phyloP scores from a whole-genome alignment of 2,329 filamentous ascomycete genomes.

The Scleromitrula shiraiana region DNA sequence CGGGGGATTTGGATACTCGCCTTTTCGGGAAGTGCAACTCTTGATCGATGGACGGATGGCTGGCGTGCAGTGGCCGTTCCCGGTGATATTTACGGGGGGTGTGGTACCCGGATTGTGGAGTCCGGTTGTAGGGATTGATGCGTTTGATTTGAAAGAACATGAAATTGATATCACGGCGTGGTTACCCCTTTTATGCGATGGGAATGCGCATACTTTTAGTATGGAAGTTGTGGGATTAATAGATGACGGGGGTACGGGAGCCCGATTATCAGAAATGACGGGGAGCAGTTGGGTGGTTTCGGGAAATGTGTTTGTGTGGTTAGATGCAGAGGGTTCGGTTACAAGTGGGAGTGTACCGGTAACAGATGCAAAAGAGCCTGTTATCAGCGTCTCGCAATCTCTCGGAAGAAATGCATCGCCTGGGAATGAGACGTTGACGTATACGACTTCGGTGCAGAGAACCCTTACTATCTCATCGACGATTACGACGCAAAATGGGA shows the following conservation, averaged over 20 bases:
- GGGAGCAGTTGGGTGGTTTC: slow-evolving; percentile 61
- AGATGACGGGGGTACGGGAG: slow-evolving; percentile 39
- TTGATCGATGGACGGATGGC: slow-evolving; percentile 62
- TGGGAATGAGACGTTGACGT: background rate
- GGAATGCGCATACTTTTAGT: slow-evolving; percentile 52
- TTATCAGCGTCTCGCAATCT: background rate
- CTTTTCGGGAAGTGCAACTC: slow-evolving; percentile 69
- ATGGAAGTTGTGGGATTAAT: slow-evolving; percentile 57
- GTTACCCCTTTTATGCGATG: slow-evolving; percentile 59
- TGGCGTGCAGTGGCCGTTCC: slow-evolving; percentile 70
- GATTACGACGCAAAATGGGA: background rate
- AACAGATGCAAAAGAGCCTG: background rate
- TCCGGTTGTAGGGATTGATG: slow-evolving; percentile 65
- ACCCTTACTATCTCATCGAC: background rate
- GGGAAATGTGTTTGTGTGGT: slow-evolving; percentile 68
- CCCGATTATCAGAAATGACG: slow-evolving; percentile 38
- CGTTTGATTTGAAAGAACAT: slow-evolving; percentile 67
- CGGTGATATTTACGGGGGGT: slow-evolving; percentile 71
- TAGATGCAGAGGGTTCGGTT: slow-evolving; percentile 16
- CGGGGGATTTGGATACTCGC: slow-evolving; percentile 52
- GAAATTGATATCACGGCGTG: slow-evolving; percentile 74
- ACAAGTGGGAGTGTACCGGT: slow-evolving; percentile 6
- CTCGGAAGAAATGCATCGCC: background rate
- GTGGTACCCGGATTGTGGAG: slow-evolving; percentile 66
- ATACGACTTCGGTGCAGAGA: background rate